phyloP scores from a whole-genome alignment of 2,329 filamentous ascomycete species.

The Neopestalotiopsis sp. region DNA sequence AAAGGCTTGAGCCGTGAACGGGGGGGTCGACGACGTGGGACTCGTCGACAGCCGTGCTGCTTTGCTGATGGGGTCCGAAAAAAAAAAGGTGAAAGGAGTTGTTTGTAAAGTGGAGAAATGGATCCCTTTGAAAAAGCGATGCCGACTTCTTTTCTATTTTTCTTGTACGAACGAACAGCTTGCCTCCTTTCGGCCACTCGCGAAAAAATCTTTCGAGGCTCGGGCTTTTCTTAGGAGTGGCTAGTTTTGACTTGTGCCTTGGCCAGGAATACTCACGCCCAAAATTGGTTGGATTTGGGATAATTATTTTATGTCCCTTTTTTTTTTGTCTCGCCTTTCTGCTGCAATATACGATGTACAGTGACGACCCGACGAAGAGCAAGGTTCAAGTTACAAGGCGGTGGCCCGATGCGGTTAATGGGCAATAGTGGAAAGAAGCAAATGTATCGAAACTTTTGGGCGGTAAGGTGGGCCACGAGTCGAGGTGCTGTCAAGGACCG shows the following conservation, averaged over 20 bases:
- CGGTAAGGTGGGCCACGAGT: slow-evolving; percentile 11
- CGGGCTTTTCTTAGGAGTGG: slow-evolving; percentile 11
- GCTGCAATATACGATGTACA: neutral
- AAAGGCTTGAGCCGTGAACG: slow-evolving; percentile 5
- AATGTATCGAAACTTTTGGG: slow-evolving; percentile 6
- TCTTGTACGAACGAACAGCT: slow-evolving; percentile 25
- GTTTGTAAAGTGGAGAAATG: slow-evolving; percentile 42
- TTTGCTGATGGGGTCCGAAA: slow-evolving; percentile 35
- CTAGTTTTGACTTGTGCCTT: neutral
- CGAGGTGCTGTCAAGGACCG: slow-evolving; percentile 24
- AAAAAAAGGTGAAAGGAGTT: slow-evolving; percentile 21
- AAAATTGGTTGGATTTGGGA: neutral
- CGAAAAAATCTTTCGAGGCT: slow-evolving; percentile 15
- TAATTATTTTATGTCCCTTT: neutral
- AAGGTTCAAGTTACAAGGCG: slow-evolving; percentile 22
- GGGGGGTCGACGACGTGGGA: slow-evolving; percentile 10
- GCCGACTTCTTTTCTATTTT: slow-evolving; percentile 38
- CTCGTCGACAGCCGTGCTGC: slow-evolving; percentile 7
- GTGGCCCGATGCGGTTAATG: slow-evolving; percentile 2
- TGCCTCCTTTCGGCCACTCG: slow-evolving; percentile 18
- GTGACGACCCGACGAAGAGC: neutral
- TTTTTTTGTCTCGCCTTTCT: neutral
- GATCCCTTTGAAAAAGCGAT: slow-evolving; percentile 34
- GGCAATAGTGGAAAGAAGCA: neutral
- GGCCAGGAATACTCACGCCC: neutral